Conservation (phyloP, 176 grass and related monocot genomes). For the Cymbopogon citratus region DNA sequence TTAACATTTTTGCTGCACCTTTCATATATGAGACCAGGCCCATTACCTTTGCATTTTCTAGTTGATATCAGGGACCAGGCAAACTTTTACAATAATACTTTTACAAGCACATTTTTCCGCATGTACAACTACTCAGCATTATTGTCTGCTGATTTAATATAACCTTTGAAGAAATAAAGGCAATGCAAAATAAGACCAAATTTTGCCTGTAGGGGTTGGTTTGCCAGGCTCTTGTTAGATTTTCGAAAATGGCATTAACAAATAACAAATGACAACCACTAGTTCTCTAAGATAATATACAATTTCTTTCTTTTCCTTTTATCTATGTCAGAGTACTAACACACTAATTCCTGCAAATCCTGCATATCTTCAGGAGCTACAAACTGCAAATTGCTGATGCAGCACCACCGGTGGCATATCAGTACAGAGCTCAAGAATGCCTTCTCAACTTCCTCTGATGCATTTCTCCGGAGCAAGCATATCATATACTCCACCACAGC, state of each 20-base stretch:
- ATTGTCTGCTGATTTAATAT: neutral
- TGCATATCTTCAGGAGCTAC: slow-evolving; percentile 15
- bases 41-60: neutral
- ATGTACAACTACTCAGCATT: neutral
- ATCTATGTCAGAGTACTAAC: neutral
- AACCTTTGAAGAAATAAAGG: neutral
- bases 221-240: neutral
- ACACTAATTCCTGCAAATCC: neutral
- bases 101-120: neutral
- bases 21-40: neutral
- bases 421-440: slow-evolving; percentile 41
- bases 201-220: neutral
- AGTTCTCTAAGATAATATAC: slow-evolving; percentile 10
- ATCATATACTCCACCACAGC: slow-evolving; percentile 46
- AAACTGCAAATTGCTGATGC: slow-evolving; percentile 26
- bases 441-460: slow-evolving; percentile 44
- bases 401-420: neutral
- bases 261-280: neutral
- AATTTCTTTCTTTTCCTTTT: neutral
- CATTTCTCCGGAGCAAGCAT: slow-evolving; percentile 44
- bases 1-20: neutral
- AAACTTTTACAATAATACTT: neutral
- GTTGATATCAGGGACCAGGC: too few species aligned
- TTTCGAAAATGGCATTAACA: neutral
- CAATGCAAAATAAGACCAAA: neutral